Conservation (phyloP, 371 early-diverging fungal genomes). For the Mucor circinelloides region DNA sequence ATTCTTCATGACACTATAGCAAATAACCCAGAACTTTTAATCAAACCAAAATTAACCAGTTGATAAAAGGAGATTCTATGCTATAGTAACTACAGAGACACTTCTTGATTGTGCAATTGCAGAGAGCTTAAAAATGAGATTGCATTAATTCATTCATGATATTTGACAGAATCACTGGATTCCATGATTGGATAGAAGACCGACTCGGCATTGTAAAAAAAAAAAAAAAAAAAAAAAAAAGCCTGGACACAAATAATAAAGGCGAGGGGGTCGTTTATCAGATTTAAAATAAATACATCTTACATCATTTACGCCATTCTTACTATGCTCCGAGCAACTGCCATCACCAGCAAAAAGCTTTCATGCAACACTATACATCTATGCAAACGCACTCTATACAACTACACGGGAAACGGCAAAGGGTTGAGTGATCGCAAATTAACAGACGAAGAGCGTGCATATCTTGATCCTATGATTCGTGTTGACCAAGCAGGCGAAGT, state of each 20-base stretch:
- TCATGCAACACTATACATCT: not conserved
- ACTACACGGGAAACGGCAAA: not conserved
- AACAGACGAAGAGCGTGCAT: constrained; percentile 32
- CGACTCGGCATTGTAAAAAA: not conserved
- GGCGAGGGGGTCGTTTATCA: constrained; percentile 1
- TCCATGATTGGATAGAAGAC: not conserved
- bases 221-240: not conserved
- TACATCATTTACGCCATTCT: not conserved
- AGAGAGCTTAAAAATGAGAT: too few relatives aligned
- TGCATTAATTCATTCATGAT: too few relatives aligned
- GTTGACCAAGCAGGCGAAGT: constrained; percentile 98
- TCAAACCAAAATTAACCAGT: too few relatives aligned
- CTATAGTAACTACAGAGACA: too few relatives aligned
- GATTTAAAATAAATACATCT: not conserved
- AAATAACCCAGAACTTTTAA: too few relatives aligned
- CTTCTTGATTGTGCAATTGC: too few relatives aligned
- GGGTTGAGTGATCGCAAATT: constrained; percentile 13
- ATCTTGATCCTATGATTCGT: constrained; percentile 75
- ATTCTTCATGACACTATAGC: too few relatives aligned
- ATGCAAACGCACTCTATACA: constrained; percentile 6
- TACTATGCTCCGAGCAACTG: not conserved
- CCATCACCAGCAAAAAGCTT: not conserved
- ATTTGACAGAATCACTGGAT: not conserved
- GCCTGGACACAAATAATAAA: not conserved
- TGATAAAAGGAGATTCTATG: too few relatives aligned